Conservation (phyloP, 2,329 filamentous ascomycete genomes). For the Epichloe scottii region DNA sequence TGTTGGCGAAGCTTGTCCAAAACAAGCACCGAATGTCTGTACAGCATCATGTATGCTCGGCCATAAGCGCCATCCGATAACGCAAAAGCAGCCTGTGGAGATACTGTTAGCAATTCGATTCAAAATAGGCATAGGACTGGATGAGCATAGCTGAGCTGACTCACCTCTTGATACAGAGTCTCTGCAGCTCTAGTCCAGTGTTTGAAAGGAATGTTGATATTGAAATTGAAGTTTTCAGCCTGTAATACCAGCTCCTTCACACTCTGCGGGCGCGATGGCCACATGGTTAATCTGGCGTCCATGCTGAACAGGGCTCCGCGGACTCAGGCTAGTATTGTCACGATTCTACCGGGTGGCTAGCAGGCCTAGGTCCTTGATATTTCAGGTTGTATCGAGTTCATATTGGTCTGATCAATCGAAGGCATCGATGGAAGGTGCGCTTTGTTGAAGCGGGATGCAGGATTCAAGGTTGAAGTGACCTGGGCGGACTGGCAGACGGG, state of each 20-base stretch:
- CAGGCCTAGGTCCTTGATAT: background rate
- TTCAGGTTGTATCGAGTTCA: background rate
- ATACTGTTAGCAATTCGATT: background rate
- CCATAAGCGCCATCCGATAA: constrained; percentile 74
- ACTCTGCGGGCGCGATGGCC: constrained; percentile 44
- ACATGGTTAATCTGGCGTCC: constrained; percentile 18
- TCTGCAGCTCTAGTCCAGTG: constrained; percentile 74
- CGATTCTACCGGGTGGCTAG: background rate
- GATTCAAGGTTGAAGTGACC: background rate
- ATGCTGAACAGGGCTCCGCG: constrained; percentile 9
- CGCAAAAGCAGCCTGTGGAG: constrained; percentile 63
- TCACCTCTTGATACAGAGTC: constrained; percentile 68
- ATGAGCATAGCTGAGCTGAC: constrained; percentile 11
- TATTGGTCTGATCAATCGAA: background rate
- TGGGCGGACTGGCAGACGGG: background rate
- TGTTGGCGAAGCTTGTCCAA: constrained; percentile 63
- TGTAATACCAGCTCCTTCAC: constrained; percentile 65
- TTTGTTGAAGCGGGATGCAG: background rate
- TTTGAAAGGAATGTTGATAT: constrained; percentile 60
- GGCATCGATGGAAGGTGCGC: background rate
- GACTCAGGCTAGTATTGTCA: background rate
- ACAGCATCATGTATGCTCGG: constrained; percentile 82
- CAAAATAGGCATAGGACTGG: background rate
- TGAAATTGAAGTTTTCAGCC: constrained; percentile 73
- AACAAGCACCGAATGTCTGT: constrained; percentile 77